Evolutionary conservation across 495 filamentous ascomycete genomes (phyloP).

Genomic region (Endocarpon pusillum): DNA sequence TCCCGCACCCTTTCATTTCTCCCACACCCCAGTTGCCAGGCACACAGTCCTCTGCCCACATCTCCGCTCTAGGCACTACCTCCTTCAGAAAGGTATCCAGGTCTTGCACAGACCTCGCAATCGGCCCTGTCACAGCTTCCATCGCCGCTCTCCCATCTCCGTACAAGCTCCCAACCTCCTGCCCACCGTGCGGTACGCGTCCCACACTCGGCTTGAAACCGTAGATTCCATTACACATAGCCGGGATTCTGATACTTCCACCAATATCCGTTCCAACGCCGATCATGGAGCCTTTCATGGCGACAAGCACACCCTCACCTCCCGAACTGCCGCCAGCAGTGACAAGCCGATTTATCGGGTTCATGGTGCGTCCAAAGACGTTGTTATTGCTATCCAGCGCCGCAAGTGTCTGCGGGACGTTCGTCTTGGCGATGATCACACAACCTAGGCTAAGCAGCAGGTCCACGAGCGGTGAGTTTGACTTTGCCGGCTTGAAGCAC

Average conservation of each 20-base stretch:
- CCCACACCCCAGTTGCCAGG: slow-evolving; percentile 27
- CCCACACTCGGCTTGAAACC: slow-evolving; percentile 40
- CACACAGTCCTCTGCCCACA: slow-evolving; percentile 32
- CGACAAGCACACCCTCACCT: slow-evolving; percentile 49
- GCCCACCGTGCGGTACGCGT: slow-evolving; percentile 36
- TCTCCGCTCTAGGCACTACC: slow-evolving; percentile 27
- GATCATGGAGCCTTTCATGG: slow-evolving; percentile 40
- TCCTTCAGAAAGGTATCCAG: slow-evolving; percentile 31
- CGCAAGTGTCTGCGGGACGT: slow-evolving; percentile 36
- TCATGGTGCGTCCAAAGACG: slow-evolving; percentile 45
- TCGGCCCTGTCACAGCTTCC: slow-evolving; percentile 32
- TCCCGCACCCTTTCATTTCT: not conserved
- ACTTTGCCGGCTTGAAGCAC: slow-evolving; percentile 29
- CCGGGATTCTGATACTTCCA: slow-evolving; percentile 43
- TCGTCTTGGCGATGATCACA: slow-evolving; percentile 51
- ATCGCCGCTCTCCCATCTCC: slow-evolving; percentile 25
- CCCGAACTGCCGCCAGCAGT: slow-evolving; percentile 47
- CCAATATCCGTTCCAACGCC: slow-evolving; percentile 55
- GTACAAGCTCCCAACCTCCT: slow-evolving; percentile 24
- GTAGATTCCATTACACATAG: slow-evolving; percentile 40
- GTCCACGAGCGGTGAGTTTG: slow-evolving; percentile 28
- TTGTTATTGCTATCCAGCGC: slow-evolving; percentile 38
- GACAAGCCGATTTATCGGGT: slow-evolving; percentile 39
- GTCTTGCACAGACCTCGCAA: slow-evolving; percentile 28
- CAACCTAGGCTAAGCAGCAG: slow-evolving; percentile 33